These are phyloP conservation scores for Citrullus mucosospermus DNA, from an alignment of 306 rosid species.

Conservation along the genomic window DNA sequence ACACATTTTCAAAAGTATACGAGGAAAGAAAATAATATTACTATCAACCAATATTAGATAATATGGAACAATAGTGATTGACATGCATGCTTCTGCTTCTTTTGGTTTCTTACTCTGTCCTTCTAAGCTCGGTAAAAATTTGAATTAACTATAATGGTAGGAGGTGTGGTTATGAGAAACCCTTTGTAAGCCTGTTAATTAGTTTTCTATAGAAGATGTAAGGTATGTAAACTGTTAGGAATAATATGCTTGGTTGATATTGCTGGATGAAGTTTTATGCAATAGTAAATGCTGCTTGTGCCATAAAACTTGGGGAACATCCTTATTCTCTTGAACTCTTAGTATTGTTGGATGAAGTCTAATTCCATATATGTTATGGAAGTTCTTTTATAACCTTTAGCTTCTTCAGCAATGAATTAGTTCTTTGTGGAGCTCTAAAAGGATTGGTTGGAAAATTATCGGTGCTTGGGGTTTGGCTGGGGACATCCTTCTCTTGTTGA, in stretches of 20 bases:
- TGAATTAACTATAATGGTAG: background rate
- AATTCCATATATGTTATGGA: background rate
- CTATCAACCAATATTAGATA: background rate
- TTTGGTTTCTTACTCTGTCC: background rate
- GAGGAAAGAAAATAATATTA: background rate
- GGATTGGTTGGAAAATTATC: background rate
- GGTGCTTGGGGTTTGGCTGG: background rate
- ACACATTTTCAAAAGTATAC: background rate
- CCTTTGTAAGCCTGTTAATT: background rate
- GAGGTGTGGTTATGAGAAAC: background rate
- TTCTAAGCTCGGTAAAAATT: background rate
- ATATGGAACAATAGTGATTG: background rate
- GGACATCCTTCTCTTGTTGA: background rate
- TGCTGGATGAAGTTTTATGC: background rate
- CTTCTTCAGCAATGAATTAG: background rate
- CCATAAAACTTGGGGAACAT: background rate
- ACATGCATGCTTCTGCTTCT: background rate
- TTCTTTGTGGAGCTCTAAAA: background rate
- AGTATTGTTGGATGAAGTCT: background rate
- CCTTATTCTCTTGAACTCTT: background rate
- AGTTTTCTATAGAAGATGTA: background rate
- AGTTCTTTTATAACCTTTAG: background rate
- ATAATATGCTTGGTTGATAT: too few relatives aligned
- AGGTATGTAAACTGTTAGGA: background rate
- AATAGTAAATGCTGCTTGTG: background rate